Evolutionary conservation across 352 stramenopile genomes (phyloP).

Genomic region (Phytophthora podocarpi): DNA sequence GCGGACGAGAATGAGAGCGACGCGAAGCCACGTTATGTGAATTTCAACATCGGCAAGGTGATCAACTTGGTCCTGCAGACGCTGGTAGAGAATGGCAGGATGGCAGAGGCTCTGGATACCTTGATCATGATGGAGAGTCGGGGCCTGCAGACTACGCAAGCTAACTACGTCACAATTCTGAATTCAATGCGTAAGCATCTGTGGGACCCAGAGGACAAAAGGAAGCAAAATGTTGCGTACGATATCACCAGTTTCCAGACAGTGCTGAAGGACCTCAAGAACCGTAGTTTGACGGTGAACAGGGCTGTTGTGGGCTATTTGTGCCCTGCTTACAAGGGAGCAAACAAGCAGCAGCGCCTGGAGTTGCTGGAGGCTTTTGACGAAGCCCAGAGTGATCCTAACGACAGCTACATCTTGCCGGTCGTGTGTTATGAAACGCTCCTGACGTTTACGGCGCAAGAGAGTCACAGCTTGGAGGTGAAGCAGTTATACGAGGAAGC

Average conservation of each 20-base stretch:
- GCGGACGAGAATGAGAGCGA: conserved; percentile 5
- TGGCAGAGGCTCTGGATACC: conserved; percentile 38
- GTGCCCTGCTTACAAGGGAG: conserved; percentile 44
- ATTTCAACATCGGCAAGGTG: conserved; percentile 53
- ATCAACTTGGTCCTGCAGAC: conserved; percentile 55
- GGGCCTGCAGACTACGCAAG: conserved; percentile 34
- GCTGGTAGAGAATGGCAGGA: conserved; percentile 49
- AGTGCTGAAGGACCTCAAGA: conserved; percentile 49
- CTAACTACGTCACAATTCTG: conserved; percentile 55
- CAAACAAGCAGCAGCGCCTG: conserved; percentile 62
- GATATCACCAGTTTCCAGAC: conserved; percentile 41
- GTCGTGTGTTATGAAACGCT: conserved; percentile 52
- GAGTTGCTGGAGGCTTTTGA: conserved; percentile 62
- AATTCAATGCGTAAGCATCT: conserved; percentile 51
- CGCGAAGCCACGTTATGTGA: conserved; percentile 28
- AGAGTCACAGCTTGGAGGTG: conserved; percentile 41
- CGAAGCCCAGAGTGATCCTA: conserved; percentile 24
- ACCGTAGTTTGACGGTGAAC: conserved; percentile 43
- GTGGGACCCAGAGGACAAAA: conserved; percentile 16
- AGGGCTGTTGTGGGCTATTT: conserved; percentile 52
- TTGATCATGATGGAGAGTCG: conserved; percentile 41
- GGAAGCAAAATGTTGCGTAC: conserved; percentile 39
- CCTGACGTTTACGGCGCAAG: conserved; percentile 42
- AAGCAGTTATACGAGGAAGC: conserved; percentile 57
- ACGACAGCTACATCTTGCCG: conserved; percentile 55